phyloP scores from a whole-genome alignment of 2,329 filamentous ascomycete species.

The Zalaria sp. region DNA sequence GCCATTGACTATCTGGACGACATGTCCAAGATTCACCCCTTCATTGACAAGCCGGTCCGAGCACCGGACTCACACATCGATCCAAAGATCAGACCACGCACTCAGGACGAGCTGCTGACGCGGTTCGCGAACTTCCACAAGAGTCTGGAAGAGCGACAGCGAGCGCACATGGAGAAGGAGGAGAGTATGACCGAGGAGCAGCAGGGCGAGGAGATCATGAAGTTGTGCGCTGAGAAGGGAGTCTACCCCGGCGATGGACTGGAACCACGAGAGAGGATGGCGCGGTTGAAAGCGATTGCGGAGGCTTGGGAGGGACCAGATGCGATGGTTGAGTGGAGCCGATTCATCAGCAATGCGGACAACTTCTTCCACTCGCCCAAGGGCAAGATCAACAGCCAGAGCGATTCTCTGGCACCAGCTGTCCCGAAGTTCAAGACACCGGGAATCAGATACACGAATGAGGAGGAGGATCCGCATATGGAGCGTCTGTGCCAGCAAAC shows the following conservation, averaged over 20 bases:
- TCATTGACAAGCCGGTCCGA: slow-evolving; percentile 52
- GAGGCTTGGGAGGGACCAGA: slow-evolving; percentile 27
- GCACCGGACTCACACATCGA: slow-evolving; percentile 34
- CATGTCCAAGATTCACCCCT: slow-evolving; percentile 60
- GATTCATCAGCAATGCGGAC: slow-evolving; percentile 31
- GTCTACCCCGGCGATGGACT: slow-evolving; percentile 13
- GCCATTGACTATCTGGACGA: slow-evolving; percentile 67
- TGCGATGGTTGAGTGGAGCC: slow-evolving; percentile 22
- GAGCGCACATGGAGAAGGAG: slow-evolving; percentile 17
- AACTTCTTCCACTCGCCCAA: slow-evolving; percentile 31
- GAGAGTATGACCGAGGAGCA: slow-evolving; percentile 10
- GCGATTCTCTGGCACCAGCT: slow-evolving; percentile 33
- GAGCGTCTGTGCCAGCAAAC: slow-evolving; percentile 42
- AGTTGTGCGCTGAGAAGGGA: slow-evolving; percentile 6
- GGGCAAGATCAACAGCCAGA: slow-evolving; percentile 31
- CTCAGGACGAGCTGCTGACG: slow-evolving; percentile 44
- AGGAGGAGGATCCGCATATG: slow-evolving; percentile 30
- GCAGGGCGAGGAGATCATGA: slow-evolving; percentile 12
- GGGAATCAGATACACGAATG: slow-evolving; percentile 21
- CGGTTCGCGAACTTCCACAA: slow-evolving; percentile 34
- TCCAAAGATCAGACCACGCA: slow-evolving; percentile 46
- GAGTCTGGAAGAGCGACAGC: slow-evolving; percentile 6
- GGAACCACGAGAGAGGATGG: slow-evolving; percentile 7
- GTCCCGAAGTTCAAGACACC: slow-evolving; percentile 31
- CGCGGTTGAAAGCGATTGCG: slow-evolving; percentile 3